Base-by-base conservation (phyloP, 768 basidiomycete genomes). In the Leccinellum rugosiceps region DNA sequence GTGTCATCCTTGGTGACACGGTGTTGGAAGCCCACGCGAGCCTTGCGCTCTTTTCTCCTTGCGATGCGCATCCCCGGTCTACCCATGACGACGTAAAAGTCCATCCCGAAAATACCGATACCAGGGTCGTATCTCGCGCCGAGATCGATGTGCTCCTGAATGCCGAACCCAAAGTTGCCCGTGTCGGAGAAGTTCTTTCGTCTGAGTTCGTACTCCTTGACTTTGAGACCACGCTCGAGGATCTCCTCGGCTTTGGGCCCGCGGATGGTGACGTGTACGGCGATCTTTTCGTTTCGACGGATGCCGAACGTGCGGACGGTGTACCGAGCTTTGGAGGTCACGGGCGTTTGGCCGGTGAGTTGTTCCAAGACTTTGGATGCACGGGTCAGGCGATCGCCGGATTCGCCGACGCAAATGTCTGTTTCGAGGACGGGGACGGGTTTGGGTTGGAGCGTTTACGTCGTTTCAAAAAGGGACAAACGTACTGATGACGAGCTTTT, bases 351-450 rank as follows among this genome's bases (percentile, higher is more conserved):
- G 68, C 96, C 96, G 67, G 96, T 99, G 62, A 99, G 88, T 78
- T 99, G 96, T 79, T 99, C 96, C 68, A 99, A 82, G 67, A 98
- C 96, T 80, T 99, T 99, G 74, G 96, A 95, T 52, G 96, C 96
- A 80, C 96, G 91, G 65, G 96, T 99, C 69, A 98, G 83, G 73
- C 96, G 85, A 85, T 99, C 96, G 78, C 96, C 96, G 68, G 95
- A 98, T 83, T 98, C 97, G 74, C 97, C 97, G 69, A 99, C 97
- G 68, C 94, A 97, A 79, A 99, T 99, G 88, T 99, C 96, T 95
- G 72, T 32, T 28, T 31, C 1, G 8, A 17, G 28, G 34, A 31
- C 1, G 41, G 13, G 25, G 4, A 25, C 2, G 3, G 25, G 25
- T 2, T 25, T 25, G 4, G 25, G 41, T 41, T 31, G 17, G 52